Evolutionary conservation across 2,329 filamentous ascomycete genomes (phyloP).

Genomic region (Sporothrix brunneoviolacea): DNA sequence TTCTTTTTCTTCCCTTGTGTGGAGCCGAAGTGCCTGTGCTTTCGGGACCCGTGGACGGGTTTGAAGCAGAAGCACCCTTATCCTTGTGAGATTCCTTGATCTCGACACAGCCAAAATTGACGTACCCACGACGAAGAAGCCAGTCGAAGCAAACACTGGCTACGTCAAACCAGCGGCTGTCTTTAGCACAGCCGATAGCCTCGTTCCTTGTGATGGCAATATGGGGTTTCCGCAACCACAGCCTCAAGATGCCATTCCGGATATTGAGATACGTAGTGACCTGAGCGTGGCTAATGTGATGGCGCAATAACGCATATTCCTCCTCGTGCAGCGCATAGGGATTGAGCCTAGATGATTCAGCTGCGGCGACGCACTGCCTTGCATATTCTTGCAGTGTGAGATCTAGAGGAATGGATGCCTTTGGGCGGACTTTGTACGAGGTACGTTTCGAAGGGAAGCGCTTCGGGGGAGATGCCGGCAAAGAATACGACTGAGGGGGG

Average conservation of each 20-base stretch:
- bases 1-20: conserved; percentile 52
- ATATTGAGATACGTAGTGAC: conserved; percentile 96
- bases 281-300: conserved; percentile 79
- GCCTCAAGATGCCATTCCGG: conserved; percentile 81
- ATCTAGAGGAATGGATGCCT: conserved; percentile 74
- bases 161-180: conserved; percentile 80
- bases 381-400: conserved; percentile 72
- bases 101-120: conserved; percentile 90
- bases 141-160: conserved; percentile 88
- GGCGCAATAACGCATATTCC: conserved; percentile 73
- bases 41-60: background rate
- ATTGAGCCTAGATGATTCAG: conserved; percentile 81
- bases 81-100: conserved; percentile 21
- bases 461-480: background rate
- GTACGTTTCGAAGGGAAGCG: background rate
- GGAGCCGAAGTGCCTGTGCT: background rate
- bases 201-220: conserved; percentile 75
- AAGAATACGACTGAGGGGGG: background rate
- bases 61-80: conserved; percentile 23
- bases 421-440: conserved; percentile 56
- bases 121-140: conserved; percentile 84
- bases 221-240: conserved; percentile 85
- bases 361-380: conserved; percentile 83
- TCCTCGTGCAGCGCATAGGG: conserved; percentile 81
- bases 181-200: conserved; percentile 83